phyloP scores from a whole-genome alignment of 2,329 filamentous ascomycete genomes.

The Ceratocystis smalleyi region DNA sequence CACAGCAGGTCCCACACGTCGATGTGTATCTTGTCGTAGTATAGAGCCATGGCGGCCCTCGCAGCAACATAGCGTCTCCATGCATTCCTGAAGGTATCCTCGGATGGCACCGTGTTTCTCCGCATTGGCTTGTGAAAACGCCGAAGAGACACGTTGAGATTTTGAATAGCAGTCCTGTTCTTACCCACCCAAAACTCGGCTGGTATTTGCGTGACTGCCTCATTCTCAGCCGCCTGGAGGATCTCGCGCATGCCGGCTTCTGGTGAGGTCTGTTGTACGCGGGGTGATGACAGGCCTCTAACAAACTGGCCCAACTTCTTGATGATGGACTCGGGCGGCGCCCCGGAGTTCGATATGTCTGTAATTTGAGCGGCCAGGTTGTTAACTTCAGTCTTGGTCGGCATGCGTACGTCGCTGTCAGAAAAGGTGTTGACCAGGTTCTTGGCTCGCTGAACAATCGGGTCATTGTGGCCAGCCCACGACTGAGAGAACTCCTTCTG shows the following conservation, averaged over 20 bases:
- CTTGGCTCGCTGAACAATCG: conserved; percentile 15
- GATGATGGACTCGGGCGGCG: conserved; percentile 12
- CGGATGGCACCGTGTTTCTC: conserved; percentile 17
- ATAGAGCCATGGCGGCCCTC: conserved; percentile 29
- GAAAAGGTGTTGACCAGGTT: conserved; percentile 13
- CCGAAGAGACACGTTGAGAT: conserved; percentile 15
- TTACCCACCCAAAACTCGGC: conserved; percentile 1
- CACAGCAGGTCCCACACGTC: conserved; percentile 52
- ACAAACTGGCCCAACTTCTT: conserved; percentile 14
- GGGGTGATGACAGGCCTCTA: conserved; percentile 13
- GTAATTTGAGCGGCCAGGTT: conserved; percentile 16
- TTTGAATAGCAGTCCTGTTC: not conserved
- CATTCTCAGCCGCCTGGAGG: conserved; percentile 13
- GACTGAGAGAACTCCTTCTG: conserved; percentile 29
- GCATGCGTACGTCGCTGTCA: conserved; percentile 14
- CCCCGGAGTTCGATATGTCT: conserved; percentile 8
- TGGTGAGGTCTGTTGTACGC: not conserved
- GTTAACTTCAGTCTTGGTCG: conserved; percentile 21
- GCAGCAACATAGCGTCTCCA: conserved; percentile 38
- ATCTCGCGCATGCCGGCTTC: conserved; percentile 8
- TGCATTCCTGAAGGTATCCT: conserved; percentile 26
- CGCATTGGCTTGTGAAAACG: conserved; percentile 15
- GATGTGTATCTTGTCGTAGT: conserved; percentile 40
- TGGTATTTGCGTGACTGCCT: conserved; percentile 11
- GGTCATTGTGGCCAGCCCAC: conserved; percentile 23